Evolutionary conservation across 1,284 basidiomycete species (phyloP).

Genomic region (Cryptococcus sp.): DNA sequence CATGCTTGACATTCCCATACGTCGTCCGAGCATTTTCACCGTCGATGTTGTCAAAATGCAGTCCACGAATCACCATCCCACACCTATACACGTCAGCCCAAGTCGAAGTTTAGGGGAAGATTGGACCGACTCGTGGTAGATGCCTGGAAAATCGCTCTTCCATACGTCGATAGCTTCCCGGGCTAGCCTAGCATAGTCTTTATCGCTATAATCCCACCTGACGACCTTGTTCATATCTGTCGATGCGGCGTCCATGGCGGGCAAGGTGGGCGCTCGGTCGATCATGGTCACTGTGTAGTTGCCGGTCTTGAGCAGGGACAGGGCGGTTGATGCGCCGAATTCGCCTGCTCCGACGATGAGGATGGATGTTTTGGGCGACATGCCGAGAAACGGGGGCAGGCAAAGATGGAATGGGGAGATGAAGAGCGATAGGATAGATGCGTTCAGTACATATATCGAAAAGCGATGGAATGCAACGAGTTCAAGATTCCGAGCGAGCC

Average conservation of each 20-base stretch:
- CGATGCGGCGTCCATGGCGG: constrained; percentile 46
- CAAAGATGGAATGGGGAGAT: too few species aligned
- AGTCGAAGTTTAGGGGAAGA: neutral
- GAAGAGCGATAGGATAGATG: too few species aligned
- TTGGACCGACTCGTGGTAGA: constrained; percentile 67
- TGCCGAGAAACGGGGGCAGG: neutral
- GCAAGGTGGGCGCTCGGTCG: constrained; percentile 39
- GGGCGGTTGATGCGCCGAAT: constrained; percentile 46
- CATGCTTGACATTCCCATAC: constrained; percentile 4
- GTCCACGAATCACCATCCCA: constrained; percentile 35
- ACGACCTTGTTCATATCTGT: constrained; percentile 45
- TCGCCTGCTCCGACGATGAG: constrained; percentile 28
- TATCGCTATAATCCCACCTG: constrained; percentile 43
- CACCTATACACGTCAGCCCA: constrained; percentile 34
- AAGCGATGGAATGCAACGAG: too few species aligned
- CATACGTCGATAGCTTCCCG: constrained; percentile 45
- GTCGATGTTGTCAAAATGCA: constrained; percentile 22
- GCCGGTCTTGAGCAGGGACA: constrained; percentile 43
- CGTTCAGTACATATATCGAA: too few species aligned
- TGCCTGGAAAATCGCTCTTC: constrained; percentile 58
- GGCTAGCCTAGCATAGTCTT: constrained; percentile 31
- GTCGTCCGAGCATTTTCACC: constrained; percentile 16
- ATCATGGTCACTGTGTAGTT: constrained; percentile 45
- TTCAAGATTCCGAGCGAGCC: too few species aligned
- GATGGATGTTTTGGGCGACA: neutral